A percentile compares a stretch with the other conserved stretches of the same genome.
phyloP scores from a whole-genome alignment of 108 stramenopile species.

The Epipyxis sp. region DNA sequence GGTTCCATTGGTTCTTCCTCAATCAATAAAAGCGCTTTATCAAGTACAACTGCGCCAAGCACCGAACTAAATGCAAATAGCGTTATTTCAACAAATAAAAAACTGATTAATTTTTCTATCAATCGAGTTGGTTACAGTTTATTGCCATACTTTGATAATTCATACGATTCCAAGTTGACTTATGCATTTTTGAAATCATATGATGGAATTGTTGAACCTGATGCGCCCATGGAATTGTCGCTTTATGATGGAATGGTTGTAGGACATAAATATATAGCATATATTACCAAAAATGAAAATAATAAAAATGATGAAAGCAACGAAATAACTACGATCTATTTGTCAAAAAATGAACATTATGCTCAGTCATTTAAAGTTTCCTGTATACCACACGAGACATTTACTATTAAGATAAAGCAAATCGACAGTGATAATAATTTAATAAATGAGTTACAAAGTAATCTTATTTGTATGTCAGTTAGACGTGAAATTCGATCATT shows the following conservation, averaged over 20 bases:
- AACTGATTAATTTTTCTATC: background rate
- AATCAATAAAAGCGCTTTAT: too few species aligned
- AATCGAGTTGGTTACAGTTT: background rate
- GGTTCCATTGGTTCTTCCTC: too few species aligned
- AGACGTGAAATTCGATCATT: conserved; percentile 46
- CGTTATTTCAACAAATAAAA: background rate
- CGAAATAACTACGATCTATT: background rate
- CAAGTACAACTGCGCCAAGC: too few species aligned
- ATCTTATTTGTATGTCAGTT: conserved; percentile 36
- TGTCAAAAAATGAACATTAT: background rate
- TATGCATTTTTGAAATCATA: background rate
- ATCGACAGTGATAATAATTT: background rate
- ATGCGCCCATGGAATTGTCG: background rate
- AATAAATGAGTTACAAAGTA: too few species aligned
- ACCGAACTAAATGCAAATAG: too few species aligned
- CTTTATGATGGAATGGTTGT: background rate
- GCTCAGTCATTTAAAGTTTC: background rate
- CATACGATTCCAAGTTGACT: background rate
- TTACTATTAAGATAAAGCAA: background rate
- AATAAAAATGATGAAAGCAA: background rate
- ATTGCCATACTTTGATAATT: background rate
- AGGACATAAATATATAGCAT: background rate
- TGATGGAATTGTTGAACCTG: background rate
- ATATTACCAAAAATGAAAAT: background rate
- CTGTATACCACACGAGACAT: background rate